Evolutionary conservation across 1,139 yeast species (phyloP).

Genomic region (Saccharomycopsis hybrid): DNA sequence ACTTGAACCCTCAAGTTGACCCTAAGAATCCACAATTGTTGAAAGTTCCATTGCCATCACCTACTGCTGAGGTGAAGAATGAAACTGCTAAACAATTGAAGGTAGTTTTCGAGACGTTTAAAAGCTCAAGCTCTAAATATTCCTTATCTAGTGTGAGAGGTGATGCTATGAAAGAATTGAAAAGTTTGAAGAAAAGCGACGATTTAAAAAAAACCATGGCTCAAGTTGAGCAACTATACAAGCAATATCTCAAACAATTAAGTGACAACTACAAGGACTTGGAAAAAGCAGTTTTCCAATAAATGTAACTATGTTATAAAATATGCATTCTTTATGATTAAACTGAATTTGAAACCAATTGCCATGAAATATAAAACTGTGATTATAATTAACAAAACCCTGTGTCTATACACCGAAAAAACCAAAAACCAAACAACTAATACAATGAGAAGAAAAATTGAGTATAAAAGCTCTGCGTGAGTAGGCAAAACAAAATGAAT

Average conservation of each 20-base stretch:
- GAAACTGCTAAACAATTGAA: constrained; percentile 56
- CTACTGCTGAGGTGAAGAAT: constrained; percentile 62
- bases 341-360: background rate
- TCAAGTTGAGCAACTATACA: constrained; percentile 63
- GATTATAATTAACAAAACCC: no score
- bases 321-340: background rate
- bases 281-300: constrained; percentile 38
- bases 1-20: constrained; percentile 74
- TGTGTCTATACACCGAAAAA: no score
- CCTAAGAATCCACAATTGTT: constrained; percentile 66
- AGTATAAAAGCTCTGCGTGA: no score
- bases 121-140: constrained; percentile 44
- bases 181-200: constrained; percentile 47
- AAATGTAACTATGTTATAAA: background rate
- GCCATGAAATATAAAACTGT: background rate
- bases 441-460: no score
- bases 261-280: constrained; percentile 52
- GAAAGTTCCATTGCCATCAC: constrained; percentile 69
- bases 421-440: no score
- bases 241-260: constrained; percentile 53
- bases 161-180: constrained; percentile 51
- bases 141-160: constrained; percentile 61
- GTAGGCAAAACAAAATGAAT: no score
- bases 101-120: constrained; percentile 55
- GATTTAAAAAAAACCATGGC: constrained; percentile 50